A percentile compares a stretch with the other conserved stretches of the same genome.
These are phyloP conservation scores for Achaetomiella virescens DNA, from an alignment of 495 filamentous ascomycete genomes.

Conservation along the genomic window DNA sequence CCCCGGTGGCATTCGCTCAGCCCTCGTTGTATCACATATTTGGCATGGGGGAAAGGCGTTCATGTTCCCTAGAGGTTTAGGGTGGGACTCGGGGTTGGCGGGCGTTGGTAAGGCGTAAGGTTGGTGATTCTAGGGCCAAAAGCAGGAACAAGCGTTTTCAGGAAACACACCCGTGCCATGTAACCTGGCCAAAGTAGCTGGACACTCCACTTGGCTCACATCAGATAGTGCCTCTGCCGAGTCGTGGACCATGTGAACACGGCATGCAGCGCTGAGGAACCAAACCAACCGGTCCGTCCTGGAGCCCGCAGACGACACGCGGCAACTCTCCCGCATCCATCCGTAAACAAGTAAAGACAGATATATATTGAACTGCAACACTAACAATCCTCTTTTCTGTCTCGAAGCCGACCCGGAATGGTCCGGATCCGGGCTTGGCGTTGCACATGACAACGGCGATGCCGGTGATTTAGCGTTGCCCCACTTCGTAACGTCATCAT, in stretches of 20 bases:
- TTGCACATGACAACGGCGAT: neutral
- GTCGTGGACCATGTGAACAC: too few relatives aligned
- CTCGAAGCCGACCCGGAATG: too few relatives aligned
- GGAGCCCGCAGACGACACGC: too few relatives aligned
- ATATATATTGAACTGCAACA: too few relatives aligned
- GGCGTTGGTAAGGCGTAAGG: neutral
- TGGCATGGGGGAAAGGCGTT: neutral
- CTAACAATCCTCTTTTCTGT: too few relatives aligned
- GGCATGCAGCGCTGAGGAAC: too few relatives aligned
- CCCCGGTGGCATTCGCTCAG: too few relatives aligned
- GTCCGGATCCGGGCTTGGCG: neutral
- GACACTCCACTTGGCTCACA: too few relatives aligned
- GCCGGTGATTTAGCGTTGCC: neutral
- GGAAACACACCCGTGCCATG: neutral
- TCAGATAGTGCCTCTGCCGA: too few relatives aligned
- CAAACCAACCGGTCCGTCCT: too few relatives aligned
- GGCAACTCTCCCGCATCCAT: too few relatives aligned
- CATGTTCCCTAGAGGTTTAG: neutral
- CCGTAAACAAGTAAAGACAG: too few relatives aligned
- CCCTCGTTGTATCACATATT: neutral
- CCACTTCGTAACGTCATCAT: conserved; percentile 7
- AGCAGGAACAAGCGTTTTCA: neutral
- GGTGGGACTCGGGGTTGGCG: neutral
- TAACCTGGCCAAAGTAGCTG: neutral
- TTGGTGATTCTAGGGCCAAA: neutral